Base-by-base conservation (phyloP, 164 flowering plant species). In the Dillenia suffruticosa region DNA sequence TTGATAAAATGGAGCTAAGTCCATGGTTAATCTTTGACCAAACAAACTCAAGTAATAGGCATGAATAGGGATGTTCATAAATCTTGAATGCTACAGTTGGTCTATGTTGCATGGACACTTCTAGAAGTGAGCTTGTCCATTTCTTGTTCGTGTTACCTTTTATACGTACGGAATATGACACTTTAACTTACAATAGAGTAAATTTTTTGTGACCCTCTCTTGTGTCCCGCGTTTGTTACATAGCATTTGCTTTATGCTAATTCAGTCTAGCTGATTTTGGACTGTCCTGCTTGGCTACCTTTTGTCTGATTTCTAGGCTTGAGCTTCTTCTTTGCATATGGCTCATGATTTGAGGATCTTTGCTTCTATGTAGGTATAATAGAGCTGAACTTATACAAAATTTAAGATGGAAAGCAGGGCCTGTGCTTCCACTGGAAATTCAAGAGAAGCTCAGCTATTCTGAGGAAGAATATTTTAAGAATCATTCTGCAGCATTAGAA, bases 391-490 rank as follows among this genome's bases (percentile, higher is more conserved):
- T 75, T 24, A 77, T 92, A 51, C 78, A 77, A 46, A 84, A 74
- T 72, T 76, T 92, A 75, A 82, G 86, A 73, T 95, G 99, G 97
- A 87, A 79, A 65, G 69, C 83, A 16, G 90, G 92, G 64, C 76
- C 74, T 64, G 81, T 75, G 58, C 86, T 95, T 64, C 96, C 96
- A 12, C 73, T 77, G 61, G 96, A 88, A 79, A 82, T 95, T 71
- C 76, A 78, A 69, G 84, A 75, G 78, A 95, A 85, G 76, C 81
- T 91, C 49, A 82, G 75, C 61, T 67, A 77, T 68, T 71, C 81
- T 2, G 99, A 94, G 77, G 78, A 83, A 72, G 90, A 83, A 51
- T 94, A 91, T 73, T 89, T 88, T 67, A 88, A 83, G 79, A 83
- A 83, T 59, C 95, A 91, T 69, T 79, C 90, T 62, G 64, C 82